Evolutionary conservation across 2,329 filamentous ascomycete species (phyloP), one percentile per base, ranked within the genome.

Genomic region (Achaetomium macrosporum): DNA sequence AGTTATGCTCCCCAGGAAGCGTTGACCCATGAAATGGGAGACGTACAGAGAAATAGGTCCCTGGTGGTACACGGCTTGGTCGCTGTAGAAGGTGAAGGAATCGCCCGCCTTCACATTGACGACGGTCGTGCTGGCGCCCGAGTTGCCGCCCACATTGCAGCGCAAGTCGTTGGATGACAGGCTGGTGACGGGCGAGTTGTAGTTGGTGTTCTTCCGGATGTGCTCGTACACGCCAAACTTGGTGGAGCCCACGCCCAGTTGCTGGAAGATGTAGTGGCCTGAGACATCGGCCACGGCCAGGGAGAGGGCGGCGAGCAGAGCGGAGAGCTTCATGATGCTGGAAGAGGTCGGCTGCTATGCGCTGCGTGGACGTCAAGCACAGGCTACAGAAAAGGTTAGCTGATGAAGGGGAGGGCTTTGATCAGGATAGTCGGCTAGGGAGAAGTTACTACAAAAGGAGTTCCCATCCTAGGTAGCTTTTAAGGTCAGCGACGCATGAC

Each of bases 121-220:
- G 0, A 69, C 71, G 6, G 66, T 59, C 4, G 69, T 72, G 51
- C 54, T 59, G 16, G 60, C 61, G 10, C 69, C 69, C 5, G 61
- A 59, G 5, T 63, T 64, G 46, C 64, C 64, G 52, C 71, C 71
- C 4, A 66, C 69, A 58, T 74, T 73, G 66, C 70, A 72, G 35
- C 70, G 65, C 31, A 73, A 58, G 53, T 72, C 68, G 49, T 66
- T 66, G 5, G 68, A 71, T 2, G 64, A 50, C 40, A 74, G 60
- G 35, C 65, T 66, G 13, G 71, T 75, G 16, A 76, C 73, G 6
- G 73, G 74, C 7, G 71, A 74, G 68, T 76, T 76, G 59, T 70
- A 66, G 70, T 76, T 77, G 52, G 65, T 70, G 66, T 76, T 76
- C 55, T 71, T 65, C 44, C 74, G 69, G 60, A 77, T 69, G 57